A percentile compares a stretch with the other conserved stretches of the same genome.
These are phyloP conservation scores for Asterella californica DNA, from an alignment of 225 moss, liverwort and hornwort species.

Conservation along the genomic window DNA sequence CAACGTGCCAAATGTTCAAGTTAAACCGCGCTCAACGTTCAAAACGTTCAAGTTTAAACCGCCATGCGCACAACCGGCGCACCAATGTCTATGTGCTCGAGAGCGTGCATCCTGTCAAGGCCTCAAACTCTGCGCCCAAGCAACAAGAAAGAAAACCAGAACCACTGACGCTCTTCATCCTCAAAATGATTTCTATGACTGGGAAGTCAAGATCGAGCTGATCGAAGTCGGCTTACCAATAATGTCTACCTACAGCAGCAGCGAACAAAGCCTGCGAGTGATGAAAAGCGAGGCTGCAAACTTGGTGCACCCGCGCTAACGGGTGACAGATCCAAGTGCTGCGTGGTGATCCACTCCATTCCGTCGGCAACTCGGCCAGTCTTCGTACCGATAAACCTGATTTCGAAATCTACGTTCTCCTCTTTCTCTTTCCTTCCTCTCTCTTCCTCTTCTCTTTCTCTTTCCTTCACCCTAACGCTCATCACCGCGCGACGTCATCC, in stretches of 20 bases:
- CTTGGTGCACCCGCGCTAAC: constrained; percentile 75
- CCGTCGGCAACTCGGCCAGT: constrained; percentile 20
- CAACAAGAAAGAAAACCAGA: constrained; percentile 9
- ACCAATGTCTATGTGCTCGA: constrained; percentile 99
- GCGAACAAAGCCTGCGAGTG: constrained; percentile 96
- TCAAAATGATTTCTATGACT: background rate
- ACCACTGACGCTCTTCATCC: background rate
- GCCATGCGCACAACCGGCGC: constrained; percentile 89
- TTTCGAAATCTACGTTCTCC: constrained; percentile 10
- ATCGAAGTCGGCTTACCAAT: constrained; percentile 59
- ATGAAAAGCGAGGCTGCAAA: constrained; percentile 96
- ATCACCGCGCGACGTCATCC: constrained; percentile 13
- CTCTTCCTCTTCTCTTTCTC: too few species aligned
- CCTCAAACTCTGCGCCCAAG: constrained; percentile 82
- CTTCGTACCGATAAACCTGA: constrained; percentile 16
- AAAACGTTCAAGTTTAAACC: too few species aligned
- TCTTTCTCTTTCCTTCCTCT: constrained; percentile 16
- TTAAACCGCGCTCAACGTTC: too few species aligned
- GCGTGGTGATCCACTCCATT: constrained; percentile 96
- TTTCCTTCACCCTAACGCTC: too few species aligned
- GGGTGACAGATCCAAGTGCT: constrained; percentile 91
- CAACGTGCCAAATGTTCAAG: too few species aligned
- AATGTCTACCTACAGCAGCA: constrained; percentile 80
- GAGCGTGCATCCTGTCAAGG: constrained; percentile 95
- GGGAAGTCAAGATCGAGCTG: constrained; percentile 5